phyloP scores from a whole-genome alignment of 257 asterid genomes.

The Cinchona pubescens region DNA sequence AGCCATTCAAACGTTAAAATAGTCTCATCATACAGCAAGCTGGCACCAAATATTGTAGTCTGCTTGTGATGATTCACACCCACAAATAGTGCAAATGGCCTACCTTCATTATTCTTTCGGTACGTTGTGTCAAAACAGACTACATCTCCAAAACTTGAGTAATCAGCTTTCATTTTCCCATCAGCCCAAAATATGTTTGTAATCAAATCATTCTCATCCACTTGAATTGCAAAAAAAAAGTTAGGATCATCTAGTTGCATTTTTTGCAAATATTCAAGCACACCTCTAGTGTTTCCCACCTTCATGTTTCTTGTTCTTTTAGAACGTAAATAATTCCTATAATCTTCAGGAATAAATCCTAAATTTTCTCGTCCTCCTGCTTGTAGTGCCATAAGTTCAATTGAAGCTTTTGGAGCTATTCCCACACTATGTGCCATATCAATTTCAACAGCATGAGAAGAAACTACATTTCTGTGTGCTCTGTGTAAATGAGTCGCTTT shows the following conservation, averaged over 20 bases:
- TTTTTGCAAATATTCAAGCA: neutral
- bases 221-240: neutral
- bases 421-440: neutral
- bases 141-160: neutral
- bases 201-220: neutral
- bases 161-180: neutral
- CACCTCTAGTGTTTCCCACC: neutral
- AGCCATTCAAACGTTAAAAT: neutral
- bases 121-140: neutral
- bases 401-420: neutral
- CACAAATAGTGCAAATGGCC: constrained; percentile 6
- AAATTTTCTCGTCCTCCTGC: neutral
- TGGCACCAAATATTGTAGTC: constrained; percentile 5
- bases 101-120: neutral
- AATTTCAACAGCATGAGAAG: neutral
- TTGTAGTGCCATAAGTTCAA: neutral
- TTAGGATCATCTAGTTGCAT: neutral
- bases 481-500: neutral
- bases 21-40: too few relatives aligned
- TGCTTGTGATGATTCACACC: constrained; percentile 21
- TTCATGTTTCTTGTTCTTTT: neutral
- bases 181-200: neutral
- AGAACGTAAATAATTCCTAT: neutral
- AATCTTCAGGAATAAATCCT: neutral
- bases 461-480: neutral